Conservation (phyloP, 371 early-diverging fungal genomes). For the Zopfochytrium polystomum region DNA sequence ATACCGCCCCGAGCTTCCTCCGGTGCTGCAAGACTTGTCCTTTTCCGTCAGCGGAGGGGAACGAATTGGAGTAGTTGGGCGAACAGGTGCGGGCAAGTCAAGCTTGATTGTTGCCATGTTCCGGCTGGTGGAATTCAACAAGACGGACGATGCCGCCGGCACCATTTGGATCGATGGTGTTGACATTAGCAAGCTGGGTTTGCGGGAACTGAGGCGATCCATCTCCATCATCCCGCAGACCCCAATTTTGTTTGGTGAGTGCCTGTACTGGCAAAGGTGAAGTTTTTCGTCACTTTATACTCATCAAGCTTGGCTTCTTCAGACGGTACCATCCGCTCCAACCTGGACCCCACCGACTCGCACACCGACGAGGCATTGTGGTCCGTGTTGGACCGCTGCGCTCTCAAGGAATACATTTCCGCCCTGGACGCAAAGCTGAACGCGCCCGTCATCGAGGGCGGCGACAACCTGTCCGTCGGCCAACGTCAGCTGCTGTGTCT, state of each 20-base stretch:
- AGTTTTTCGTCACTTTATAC: not conserved
- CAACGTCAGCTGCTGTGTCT: slow-evolving; percentile 48
- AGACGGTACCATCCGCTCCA: slow-evolving; percentile 22
- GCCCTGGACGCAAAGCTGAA: slow-evolving; percentile 8
- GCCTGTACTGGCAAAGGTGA: not conserved
- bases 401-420: slow-evolving; percentile 23
- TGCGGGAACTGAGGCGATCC: slow-evolving; percentile 47
- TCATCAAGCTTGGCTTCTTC: slow-evolving; percentile 29
- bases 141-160: slow-evolving; percentile 17
- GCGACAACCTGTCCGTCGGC: slow-evolving; percentile 78
- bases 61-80: slow-evolving; percentile 30
- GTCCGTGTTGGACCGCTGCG: slow-evolving; percentile 39
- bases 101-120: slow-evolving; percentile 21
- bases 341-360: slow-evolving; percentile 23
- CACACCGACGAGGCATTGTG: slow-evolving; percentile 42
- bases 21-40: slow-evolving; percentile 42
- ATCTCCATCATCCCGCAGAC: slow-evolving; percentile 67
- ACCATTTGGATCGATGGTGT: too few species aligned
- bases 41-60: slow-evolving; percentile 24
- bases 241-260: slow-evolving; percentile 58
- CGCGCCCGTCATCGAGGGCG: slow-evolving; percentile 47
- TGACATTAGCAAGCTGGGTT: slow-evolving; percentile 32
- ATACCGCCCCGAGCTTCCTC: too few species aligned
- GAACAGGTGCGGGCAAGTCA: slow-evolving; percentile 37
- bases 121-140: slow-evolving; percentile 20